phyloP scores from a whole-genome alignment of 805 yeast species.

The Sugiyamaella smithiae region DNA sequence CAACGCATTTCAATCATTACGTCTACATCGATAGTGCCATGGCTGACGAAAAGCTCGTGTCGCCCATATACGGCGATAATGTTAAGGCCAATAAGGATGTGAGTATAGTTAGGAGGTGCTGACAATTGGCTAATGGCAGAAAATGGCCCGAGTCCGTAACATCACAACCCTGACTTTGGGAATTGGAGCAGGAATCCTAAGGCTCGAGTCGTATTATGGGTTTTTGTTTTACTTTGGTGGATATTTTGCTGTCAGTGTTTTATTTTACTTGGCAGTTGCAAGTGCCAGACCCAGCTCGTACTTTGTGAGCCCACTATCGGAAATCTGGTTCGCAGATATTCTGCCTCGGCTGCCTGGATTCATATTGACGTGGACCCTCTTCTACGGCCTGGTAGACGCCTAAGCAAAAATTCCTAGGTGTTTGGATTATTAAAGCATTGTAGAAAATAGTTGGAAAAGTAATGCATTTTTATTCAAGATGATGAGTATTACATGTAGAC shows the following conservation, averaged over 20 bases:
- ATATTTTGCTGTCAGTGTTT: constrained; percentile 35
- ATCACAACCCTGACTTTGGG: constrained; percentile 51
- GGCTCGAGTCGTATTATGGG: constrained; percentile 49
- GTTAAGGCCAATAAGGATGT: constrained; percentile 20
- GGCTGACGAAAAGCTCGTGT: constrained; percentile 7
- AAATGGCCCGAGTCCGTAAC: constrained; percentile 38
- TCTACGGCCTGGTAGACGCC: constrained; percentile 46
- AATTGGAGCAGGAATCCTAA: constrained; percentile 52
- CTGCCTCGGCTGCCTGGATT: constrained; percentile 51
- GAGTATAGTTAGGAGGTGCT: background rate
- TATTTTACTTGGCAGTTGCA: constrained; percentile 38
- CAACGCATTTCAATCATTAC: too few species aligned
- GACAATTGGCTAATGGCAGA: constrained; percentile 11
- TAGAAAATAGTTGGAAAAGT: background rate
- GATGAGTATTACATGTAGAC: too few species aligned
- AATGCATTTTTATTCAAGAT: too few species aligned
- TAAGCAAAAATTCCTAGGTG: constrained; percentile 7
- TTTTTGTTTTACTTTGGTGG: constrained; percentile 42
- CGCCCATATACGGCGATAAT: constrained; percentile 20
- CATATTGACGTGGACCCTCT: constrained; percentile 58
- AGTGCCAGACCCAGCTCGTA: constrained; percentile 38
- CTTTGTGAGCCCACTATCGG: constrained; percentile 40
- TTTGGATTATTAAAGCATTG: background rate
- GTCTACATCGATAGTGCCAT: background rate
- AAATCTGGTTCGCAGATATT: constrained; percentile 44